phyloP scores from a whole-genome alignment of 2,329 filamentous ascomycete species.

The Epichloe sp. region DNA sequence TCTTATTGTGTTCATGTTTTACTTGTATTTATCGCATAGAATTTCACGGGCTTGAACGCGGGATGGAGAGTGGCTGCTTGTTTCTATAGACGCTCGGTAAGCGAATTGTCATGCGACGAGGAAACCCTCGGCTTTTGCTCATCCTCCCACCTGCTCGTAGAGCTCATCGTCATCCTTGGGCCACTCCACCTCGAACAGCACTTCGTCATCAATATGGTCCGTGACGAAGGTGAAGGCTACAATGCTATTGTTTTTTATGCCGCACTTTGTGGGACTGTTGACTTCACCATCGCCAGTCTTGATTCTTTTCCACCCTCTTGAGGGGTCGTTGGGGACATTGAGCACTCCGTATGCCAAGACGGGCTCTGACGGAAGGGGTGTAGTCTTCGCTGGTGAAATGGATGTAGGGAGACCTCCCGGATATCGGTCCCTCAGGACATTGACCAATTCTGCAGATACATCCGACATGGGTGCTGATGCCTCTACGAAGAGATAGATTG shows the following conservation, averaged over 20 bases:
- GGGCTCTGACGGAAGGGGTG: conserved; percentile 26
- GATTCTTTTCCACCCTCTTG: conserved; percentile 37
- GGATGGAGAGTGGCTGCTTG: background rate
- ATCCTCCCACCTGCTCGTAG: conserved; percentile 12
- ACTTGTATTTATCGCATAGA: background rate
- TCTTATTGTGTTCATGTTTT: background rate
- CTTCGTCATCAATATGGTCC: conserved; percentile 26
- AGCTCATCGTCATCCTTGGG: conserved; percentile 29
- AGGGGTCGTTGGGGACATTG: conserved; percentile 29
- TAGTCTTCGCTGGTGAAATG: conserved; percentile 19
- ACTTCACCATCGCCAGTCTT: conserved; percentile 19
- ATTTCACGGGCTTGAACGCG: background rate
- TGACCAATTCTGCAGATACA: conserved; percentile 45
- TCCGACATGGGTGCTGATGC: conserved; percentile 41
- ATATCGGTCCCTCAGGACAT: conserved; percentile 43
- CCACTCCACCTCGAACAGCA: conserved; percentile 32
- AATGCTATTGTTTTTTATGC: conserved; percentile 32
- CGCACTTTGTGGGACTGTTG: conserved; percentile 28
- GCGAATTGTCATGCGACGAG: background rate
- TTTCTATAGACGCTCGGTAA: background rate
- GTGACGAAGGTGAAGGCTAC: conserved; percentile 36
- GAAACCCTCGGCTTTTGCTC: background rate
- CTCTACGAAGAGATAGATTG: conserved; percentile 54
- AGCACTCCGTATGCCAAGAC: conserved; percentile 34
- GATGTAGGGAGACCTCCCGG: conserved; percentile 35